These are phyloP conservation scores for Phylloboletellus chloephorus DNA, from an alignment of 1,284 basidiomycete genomes.

Conservation along the genomic window DNA sequence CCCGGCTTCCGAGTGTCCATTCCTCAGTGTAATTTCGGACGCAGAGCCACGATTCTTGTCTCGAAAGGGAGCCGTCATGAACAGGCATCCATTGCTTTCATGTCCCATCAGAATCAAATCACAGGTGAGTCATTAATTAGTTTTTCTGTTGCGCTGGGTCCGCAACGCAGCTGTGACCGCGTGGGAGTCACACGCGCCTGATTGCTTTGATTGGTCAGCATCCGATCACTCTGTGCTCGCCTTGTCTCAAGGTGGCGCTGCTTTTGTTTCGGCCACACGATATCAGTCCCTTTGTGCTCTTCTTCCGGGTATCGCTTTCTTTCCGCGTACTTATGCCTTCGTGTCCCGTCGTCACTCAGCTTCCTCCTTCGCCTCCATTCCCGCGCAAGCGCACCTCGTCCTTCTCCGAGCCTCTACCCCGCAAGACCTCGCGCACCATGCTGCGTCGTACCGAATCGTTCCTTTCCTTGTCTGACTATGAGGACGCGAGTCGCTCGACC, in stretches of 20 bases:
- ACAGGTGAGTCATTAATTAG: constrained; percentile 4
- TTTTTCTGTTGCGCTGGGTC: background rate
- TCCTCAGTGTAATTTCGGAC: constrained; percentile 12
- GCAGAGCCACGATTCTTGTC: constrained; percentile 15
- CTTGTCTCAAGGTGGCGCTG: constrained; percentile 25
- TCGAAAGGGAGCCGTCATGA: too few relatives aligned
- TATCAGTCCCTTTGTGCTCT: constrained; percentile 30
- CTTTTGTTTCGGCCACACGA: constrained; percentile 32
- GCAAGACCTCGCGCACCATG: constrained; percentile 36
- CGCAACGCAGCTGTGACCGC: background rate
- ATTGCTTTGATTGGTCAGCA: constrained; percentile 24
- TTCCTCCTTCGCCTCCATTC: constrained; percentile 9
- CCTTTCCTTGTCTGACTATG: constrained; percentile 29
- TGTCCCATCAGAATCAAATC: constrained; percentile 1
- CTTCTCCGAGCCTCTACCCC: constrained; percentile 33
- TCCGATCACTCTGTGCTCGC: constrained; percentile 22
- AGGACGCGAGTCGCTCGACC: constrained; percentile 21
- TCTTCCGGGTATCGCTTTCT: constrained; percentile 20
- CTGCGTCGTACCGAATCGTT: constrained; percentile 42
- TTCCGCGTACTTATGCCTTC: constrained; percentile 28
- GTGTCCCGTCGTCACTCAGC: constrained; percentile 13
- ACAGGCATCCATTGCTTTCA: constrained; percentile 10
- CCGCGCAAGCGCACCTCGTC: constrained; percentile 41
- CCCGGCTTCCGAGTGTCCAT: constrained; percentile 8
- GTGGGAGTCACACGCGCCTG: constrained; percentile 13